Percentiles rank a stretch among this genome's conserved stretches.
These are phyloP conservation scores for Tulasnella sp. DNA, from an alignment of 768 basidiomycete species.

Conservation along the genomic window DNA sequence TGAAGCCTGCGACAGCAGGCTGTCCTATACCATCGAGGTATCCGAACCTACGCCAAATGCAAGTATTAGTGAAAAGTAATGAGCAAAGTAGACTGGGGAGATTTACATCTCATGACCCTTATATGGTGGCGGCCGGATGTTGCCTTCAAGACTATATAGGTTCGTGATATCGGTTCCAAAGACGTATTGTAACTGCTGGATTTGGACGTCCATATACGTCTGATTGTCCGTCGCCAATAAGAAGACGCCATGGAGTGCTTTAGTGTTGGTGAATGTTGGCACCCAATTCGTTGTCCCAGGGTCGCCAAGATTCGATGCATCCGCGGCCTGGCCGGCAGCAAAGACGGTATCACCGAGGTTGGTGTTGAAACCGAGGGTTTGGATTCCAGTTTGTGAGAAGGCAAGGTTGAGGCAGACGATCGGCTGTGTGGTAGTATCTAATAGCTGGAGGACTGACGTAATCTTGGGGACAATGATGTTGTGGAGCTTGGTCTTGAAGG, in stretches of 20 bases:
- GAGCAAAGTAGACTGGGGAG: background rate
- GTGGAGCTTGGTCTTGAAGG: conserved; percentile 20
- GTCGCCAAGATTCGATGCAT: conserved; percentile 21
- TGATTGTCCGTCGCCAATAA: conserved; percentile 39
- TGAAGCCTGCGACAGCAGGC: conserved; percentile 27
- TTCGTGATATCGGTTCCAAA: conserved; percentile 4
- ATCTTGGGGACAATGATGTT: background rate
- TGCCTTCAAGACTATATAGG: conserved; percentile 26
- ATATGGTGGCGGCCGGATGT: conserved; percentile 24
- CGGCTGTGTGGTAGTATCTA: conserved; percentile 16
- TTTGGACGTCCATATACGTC: conserved; percentile 25
- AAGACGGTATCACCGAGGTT: conserved; percentile 19
- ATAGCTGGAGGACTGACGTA: conserved; percentile 8
- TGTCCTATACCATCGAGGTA: conserved; percentile 27
- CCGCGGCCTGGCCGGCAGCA: conserved; percentile 18
- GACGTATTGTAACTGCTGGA: background rate
- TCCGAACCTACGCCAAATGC: conserved; percentile 21
- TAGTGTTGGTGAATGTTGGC: conserved; percentile 20
- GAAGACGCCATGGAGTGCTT: conserved; percentile 37
- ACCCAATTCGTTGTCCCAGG: conserved; percentile 18
- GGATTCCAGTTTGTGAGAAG: conserved; percentile 20
- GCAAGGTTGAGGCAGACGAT: conserved; percentile 21
- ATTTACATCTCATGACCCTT: conserved; percentile 25
- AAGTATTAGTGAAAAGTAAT: background rate
- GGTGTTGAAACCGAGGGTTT: conserved; percentile 20